phyloP scores from a whole-genome alignment of 73 alveolate genomes.

The Paramecium bursaria region DNA sequence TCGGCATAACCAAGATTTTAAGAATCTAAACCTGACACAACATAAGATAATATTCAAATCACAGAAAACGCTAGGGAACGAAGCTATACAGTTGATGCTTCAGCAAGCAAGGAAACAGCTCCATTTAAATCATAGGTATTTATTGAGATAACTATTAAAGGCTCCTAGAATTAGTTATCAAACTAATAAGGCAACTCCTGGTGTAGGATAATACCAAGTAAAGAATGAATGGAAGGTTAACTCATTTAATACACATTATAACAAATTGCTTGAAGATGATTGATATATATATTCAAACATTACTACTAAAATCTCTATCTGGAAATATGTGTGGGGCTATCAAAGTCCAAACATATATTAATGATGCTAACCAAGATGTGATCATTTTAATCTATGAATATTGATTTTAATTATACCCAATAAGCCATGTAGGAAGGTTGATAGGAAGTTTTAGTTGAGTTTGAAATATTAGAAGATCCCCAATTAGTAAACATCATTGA shows the following conservation, averaged over 20 bases:
- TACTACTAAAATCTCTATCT: conserved; percentile 57
- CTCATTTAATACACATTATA: conserved; percentile 41
- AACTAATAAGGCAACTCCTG: not conserved
- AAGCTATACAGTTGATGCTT: not conserved
- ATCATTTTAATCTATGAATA: conserved; percentile 43
- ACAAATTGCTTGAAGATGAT: conserved; percentile 8
- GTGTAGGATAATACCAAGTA: conserved; percentile 33
- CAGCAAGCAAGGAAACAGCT: not conserved
- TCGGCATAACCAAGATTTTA: conserved; percentile 16
- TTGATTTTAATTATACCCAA: conserved; percentile 29
- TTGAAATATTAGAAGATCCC: conserved; percentile 41
- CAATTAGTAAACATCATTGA: conserved; percentile 61
- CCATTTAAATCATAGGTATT: conserved; percentile 22
- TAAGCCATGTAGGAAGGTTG: conserved; percentile 51
- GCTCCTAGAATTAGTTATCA: conserved; percentile 22
- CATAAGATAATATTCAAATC: not conserved
- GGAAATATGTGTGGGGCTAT: conserved; percentile 68
- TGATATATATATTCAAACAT: not conserved
- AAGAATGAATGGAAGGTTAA: conserved; percentile 33
- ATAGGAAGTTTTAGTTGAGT: conserved; percentile 39
- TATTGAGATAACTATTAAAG: no score
- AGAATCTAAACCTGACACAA: not conserved
- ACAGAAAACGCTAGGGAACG: not conserved
- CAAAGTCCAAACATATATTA: conserved; percentile 64
- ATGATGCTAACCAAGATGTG: conserved; percentile 68